Evolutionary conservation across 1,139 yeast genomes (phyloP).

Genomic region (Candida albicans): DNA sequence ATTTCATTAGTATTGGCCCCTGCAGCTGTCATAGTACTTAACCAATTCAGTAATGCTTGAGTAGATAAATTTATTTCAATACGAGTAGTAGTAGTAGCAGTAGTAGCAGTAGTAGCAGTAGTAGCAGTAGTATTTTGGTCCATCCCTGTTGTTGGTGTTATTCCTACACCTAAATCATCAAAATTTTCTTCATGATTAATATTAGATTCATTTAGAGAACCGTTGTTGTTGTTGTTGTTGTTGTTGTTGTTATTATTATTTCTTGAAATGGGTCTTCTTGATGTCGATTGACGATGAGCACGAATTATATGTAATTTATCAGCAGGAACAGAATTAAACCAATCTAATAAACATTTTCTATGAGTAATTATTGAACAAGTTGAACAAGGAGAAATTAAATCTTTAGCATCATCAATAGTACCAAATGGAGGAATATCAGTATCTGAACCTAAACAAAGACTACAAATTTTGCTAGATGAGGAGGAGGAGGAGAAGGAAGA

Average conservation of each 20-base stretch:
- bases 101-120: constrained; percentile 9
- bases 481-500: background rate
- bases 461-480: constrained; percentile 22
- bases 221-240: background rate
- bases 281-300: constrained; percentile 8
- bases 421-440: constrained; percentile 48
- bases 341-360: constrained; percentile 43
- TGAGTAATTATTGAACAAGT: constrained; percentile 42
- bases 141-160: too few species aligned
- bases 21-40: constrained; percentile 10
- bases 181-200: constrained; percentile 4
- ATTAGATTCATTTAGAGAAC: too few species aligned
- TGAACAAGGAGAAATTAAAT: constrained; percentile 41
- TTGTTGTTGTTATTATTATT: background rate
- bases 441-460: constrained; percentile 43
- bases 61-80: constrained; percentile 22
- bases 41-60: constrained; percentile 21
- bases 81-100: constrained; percentile 9
- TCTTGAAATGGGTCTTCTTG: constrained; percentile 4
- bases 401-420: constrained; percentile 35
- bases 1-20: constrained; percentile 3
- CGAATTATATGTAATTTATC: constrained; percentile 30
- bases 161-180: constrained; percentile 19
- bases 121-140: too few species aligned
- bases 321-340: constrained; percentile 42